Percentiles rank a stretch among this genome's conserved stretches.
Evolutionary conservation across 495 filamentous ascomycete species (phyloP).

Genomic region (Tuber borchii): DNA sequence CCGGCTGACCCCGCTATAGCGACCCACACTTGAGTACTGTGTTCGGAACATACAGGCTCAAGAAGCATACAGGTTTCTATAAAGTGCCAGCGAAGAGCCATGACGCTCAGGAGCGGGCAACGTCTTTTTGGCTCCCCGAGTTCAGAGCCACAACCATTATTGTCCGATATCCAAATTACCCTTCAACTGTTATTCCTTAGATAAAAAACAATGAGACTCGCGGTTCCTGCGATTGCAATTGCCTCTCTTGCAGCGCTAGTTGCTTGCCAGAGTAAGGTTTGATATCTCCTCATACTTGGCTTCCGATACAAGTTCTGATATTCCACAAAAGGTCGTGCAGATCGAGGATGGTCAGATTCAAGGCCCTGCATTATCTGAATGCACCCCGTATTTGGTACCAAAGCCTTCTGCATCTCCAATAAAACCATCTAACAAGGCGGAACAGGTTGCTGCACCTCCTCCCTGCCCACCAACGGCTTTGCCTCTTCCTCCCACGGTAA

Average conservation of each 20-base stretch:
- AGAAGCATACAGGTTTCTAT: neutral
- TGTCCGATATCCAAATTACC: neutral
- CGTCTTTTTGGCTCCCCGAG: neutral
- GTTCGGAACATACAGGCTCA: neutral
- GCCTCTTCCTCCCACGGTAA: neutral
- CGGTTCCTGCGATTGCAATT: neutral
- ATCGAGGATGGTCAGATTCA: constrained; percentile 24
- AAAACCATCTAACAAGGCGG: neutral
- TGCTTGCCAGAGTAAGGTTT: neutral
- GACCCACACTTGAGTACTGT: neutral
- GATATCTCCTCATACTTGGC: neutral
- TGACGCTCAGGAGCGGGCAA: neutral
- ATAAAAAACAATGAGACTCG: neutral
- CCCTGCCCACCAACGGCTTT: no score
- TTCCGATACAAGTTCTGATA: neutral
- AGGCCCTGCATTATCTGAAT: neutral
- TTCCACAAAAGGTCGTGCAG: constrained; percentile 6
- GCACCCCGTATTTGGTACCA: neutral
- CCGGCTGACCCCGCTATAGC: neutral
- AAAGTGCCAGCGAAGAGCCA: neutral
- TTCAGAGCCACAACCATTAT: neutral
- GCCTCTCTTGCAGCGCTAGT: neutral
- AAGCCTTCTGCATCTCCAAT: neutral
- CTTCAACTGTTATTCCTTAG: neutral
- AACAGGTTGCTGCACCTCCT: neutral